phyloP scores from a whole-genome alignment of 139 green algal species.

The Desmodesmus armatus region DNA sequence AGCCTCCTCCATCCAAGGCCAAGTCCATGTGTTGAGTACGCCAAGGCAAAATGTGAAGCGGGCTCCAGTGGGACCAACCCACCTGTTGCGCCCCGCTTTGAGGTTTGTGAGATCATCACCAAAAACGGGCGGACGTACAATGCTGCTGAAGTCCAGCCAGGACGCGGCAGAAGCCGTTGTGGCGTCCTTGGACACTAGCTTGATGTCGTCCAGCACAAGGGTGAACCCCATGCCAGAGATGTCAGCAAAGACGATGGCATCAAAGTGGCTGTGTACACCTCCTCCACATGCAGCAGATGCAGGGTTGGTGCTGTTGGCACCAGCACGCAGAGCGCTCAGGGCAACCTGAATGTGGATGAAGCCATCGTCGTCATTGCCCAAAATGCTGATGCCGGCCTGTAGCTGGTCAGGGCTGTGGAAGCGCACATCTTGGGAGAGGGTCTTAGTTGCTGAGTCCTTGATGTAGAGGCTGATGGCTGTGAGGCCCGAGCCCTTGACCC shows the following conservation, averaged over 20 bases:
- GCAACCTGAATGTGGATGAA: slow-evolving; percentile 55
- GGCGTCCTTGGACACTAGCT: slow-evolving; percentile 19
- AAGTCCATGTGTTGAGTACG: no score
- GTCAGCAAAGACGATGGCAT: slow-evolving; percentile 59
- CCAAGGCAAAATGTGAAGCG: no score
- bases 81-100: no score
- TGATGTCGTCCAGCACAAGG: slow-evolving; percentile 43
- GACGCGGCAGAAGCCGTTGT: background rate
- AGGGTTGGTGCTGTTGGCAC: background rate
- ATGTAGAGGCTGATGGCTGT: slow-evolving; percentile 41
- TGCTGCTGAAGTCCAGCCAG: background rate
- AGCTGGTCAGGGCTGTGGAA: slow-evolving; percentile 12
- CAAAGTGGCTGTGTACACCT: no score
- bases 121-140: slow-evolving; percentile 20
- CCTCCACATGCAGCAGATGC: background rate
- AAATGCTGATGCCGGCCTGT: background rate
- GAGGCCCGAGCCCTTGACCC: slow-evolving; percentile 54
- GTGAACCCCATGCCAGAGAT: slow-evolving; percentile 51
- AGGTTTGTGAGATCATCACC: background rate
- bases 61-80: no score
- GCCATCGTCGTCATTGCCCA: slow-evolving; percentile 48
- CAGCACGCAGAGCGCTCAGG: background rate
- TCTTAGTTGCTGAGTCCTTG: slow-evolving; percentile 19
- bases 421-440: background rate
- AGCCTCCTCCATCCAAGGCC: background rate